A percentile compares a stretch with the other conserved stretches of the same genome.
phyloP scores from a whole-genome alignment of 495 filamentous ascomycete species.

The Chaetomium tenue region DNA sequence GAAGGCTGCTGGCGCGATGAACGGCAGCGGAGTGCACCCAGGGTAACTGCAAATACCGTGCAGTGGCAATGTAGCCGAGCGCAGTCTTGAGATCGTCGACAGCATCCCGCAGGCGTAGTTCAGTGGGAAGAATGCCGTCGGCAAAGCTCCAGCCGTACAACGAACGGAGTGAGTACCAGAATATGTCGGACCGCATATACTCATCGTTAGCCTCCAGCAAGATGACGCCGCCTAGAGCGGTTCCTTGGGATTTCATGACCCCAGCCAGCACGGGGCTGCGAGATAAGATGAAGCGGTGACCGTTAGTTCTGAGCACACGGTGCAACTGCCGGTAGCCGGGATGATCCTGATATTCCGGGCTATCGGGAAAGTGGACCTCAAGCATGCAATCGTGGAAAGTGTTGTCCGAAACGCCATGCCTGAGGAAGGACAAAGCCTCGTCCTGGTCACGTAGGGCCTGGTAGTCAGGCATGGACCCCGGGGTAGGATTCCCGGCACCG shows the following conservation, averaged over 20 bases:
- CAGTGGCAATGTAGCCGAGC: constrained; percentile 54
- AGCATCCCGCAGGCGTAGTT: constrained; percentile 29
- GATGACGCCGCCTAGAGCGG: constrained; percentile 34
- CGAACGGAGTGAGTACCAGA: constrained; percentile 48
- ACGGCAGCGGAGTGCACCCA: constrained; percentile 46
- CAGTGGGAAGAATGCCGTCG: constrained; percentile 23
- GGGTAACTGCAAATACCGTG: constrained; percentile 48
- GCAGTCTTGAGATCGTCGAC: constrained; percentile 48
- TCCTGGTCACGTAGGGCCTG: constrained; percentile 30
- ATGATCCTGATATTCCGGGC: constrained; percentile 45
- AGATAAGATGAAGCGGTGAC: constrained; percentile 53
- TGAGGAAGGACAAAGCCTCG: constrained; percentile 40
- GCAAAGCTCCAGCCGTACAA: constrained; percentile 46
- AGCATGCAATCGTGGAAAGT: constrained; percentile 51
- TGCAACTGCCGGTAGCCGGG: constrained; percentile 41
- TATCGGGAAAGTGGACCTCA: constrained; percentile 46
- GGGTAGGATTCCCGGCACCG: constrained; percentile 1
- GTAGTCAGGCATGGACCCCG: constrained; percentile 11
- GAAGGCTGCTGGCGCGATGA: constrained; percentile 45
- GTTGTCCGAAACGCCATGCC: constrained; percentile 40
- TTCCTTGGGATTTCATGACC: constrained; percentile 25
- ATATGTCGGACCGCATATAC: constrained; percentile 49
- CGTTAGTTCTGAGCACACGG: constrained; percentile 42
- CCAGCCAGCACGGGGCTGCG: constrained; percentile 46
- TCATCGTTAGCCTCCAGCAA: constrained; percentile 47